Evolutionary conservation across 352 stramenopile genomes (phyloP).

Genomic region (Phytophthora brassicae): DNA sequence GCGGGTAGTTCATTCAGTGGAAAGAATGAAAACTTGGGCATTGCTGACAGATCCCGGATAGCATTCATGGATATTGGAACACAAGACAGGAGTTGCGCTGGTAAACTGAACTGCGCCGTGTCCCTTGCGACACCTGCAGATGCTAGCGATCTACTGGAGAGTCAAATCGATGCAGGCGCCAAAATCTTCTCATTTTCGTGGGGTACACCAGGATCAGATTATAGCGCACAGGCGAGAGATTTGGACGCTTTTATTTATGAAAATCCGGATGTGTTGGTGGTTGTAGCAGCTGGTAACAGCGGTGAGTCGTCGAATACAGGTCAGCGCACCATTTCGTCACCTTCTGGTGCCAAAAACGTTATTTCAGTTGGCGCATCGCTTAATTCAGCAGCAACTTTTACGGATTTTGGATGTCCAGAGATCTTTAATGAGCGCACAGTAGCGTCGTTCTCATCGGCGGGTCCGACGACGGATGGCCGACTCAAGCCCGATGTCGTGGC

Average conservation of each 20-base stretch:
- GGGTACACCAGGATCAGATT: constrained; percentile 76
- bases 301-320: constrained; percentile 63
- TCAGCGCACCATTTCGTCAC: constrained; percentile 73
- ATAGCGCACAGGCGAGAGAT: constrained; percentile 73
- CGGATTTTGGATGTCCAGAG: constrained; percentile 43
- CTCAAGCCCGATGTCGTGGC: constrained; percentile 89
- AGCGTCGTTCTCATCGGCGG: constrained; percentile 81
- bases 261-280: constrained; percentile 83
- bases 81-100: constrained; percentile 51
- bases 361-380: constrained; percentile 82
- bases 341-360: constrained; percentile 83
- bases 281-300: constrained; percentile 90
- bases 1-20: constrained; percentile 75
- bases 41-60: constrained; percentile 77
- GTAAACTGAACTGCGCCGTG: constrained; percentile 52
- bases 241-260: constrained; percentile 82
- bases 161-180: constrained; percentile 69
- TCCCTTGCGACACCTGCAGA: constrained; percentile 63
- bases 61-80: constrained; percentile 91
- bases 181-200: constrained; percentile 87
- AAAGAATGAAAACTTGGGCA: constrained; percentile 57
- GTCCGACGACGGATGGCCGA: constrained; percentile 78
- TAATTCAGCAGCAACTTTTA: constrained; percentile 57
- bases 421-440: constrained; percentile 79
- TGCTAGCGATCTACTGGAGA: constrained; percentile 57